phyloP scores from a whole-genome alignment of 495 filamentous ascomycete species.

The Pyrenula aspistea region DNA sequence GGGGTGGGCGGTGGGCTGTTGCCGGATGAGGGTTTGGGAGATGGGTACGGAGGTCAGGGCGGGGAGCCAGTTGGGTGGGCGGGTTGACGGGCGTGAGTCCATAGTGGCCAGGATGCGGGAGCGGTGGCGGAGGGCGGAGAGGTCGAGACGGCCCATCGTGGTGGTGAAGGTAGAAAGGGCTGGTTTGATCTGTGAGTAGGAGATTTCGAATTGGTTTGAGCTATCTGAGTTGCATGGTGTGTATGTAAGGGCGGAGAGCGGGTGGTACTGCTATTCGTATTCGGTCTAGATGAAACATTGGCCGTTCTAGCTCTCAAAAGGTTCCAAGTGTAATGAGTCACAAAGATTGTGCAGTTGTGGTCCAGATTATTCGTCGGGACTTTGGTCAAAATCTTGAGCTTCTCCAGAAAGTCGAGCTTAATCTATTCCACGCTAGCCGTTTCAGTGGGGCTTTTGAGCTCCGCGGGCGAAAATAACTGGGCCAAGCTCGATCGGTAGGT shows the following conservation, averaged over 20 bases:
- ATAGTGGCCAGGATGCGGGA: conserved; percentile 48
- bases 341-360: no score
- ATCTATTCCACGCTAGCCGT: background rate
- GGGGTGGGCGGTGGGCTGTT: conserved; percentile 53
- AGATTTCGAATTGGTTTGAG: background rate
- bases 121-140: conserved; percentile 63
- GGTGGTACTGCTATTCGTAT: no score
- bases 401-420: background rate
- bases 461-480: background rate
- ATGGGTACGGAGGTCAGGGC: conserved; percentile 68
- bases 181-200: background rate
- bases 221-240: background rate
- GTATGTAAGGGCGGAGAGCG: background rate
- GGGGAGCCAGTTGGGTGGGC: conserved; percentile 63
- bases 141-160: conserved; percentile 56
- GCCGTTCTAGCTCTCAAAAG: no score
- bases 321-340: no score
- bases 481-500: background rate
- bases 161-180: background rate
- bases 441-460: background rate
- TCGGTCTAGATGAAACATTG: no score
- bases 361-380: no score
- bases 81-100: conserved; percentile 31
- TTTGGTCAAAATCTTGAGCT: background rate
- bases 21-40: conserved; percentile 59